Evolutionary conservation across 768 basidiomycete genomes (phyloP).

Genomic region (Trametopsis cervina): DNA sequence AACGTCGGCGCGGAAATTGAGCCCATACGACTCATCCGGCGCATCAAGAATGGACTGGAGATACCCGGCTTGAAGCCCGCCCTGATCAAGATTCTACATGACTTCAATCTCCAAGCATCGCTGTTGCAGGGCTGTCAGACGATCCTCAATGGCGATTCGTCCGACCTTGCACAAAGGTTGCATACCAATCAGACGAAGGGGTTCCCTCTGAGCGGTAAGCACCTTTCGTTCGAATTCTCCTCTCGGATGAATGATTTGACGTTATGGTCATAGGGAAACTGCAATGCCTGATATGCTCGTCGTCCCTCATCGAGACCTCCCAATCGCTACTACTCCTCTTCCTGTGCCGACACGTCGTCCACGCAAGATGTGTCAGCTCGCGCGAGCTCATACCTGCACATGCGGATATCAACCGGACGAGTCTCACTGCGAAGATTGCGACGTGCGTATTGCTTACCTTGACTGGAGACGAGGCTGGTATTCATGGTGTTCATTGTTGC

Average conservation of each 20-base stretch:
- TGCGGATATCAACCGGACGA: constrained; percentile 29
- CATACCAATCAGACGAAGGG: constrained; percentile 76
- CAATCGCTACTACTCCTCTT: constrained; percentile 67
- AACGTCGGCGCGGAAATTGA: constrained; percentile 96
- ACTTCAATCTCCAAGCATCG: constrained; percentile 92
- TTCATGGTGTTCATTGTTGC: constrained; percentile 7
- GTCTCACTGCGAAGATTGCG: constrained; percentile 68
- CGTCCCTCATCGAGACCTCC: constrained; percentile 48
- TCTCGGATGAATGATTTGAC: constrained; percentile 1
- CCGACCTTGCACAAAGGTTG: constrained; percentile 58
- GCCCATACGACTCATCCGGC: constrained; percentile 86
- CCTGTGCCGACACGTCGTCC: constrained; percentile 84
- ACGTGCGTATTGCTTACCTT: constrained; percentile 46
- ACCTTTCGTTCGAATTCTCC: background rate
- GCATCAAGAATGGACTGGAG: constrained; percentile 94
- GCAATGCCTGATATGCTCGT: constrained; percentile 60
- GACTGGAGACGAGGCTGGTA: background rate
- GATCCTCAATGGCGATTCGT: constrained; percentile 79
- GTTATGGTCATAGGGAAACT: constrained; percentile 41
- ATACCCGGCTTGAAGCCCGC: constrained; percentile 94
- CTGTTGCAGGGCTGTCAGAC: constrained; percentile 88
- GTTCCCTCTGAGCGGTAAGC: constrained; percentile 66
- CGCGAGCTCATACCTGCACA: constrained; percentile 54
- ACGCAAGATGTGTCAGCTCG: constrained; percentile 70
- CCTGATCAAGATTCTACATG: constrained; percentile 93